Evolutionary conservation across 345 rosid genomes (phyloP), one percentile per base, ranked within the genome.

Genomic region (Angophora floribunda): DNA sequence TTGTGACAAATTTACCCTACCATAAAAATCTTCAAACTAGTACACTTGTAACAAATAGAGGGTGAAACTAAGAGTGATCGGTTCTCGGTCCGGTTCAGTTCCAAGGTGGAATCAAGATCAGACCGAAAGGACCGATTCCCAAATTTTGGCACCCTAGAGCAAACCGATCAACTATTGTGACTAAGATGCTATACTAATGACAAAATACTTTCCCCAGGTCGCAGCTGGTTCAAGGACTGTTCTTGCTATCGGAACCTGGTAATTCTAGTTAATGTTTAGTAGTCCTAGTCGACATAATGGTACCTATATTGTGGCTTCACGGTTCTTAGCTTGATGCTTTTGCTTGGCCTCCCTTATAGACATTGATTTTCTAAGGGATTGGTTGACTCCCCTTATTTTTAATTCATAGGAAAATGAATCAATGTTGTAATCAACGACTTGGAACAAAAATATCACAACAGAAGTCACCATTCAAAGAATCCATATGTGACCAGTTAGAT

Each of bases 191-290:
- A 51, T 50, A 86, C n/a, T 55, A 16, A 67, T 30, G 82, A 70
- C 52, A 80, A 24, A 24, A 59, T 87, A 51, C 52, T 87, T 89
- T 85, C 67, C 63, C 86, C 94, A 96, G 98, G 95, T 96, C 91
- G 92, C 91, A n/a, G 94, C 98, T 67, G 98, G 99, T 85, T 96
- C 99, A 78, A 95, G 93, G 91, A 97, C 99, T 28, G 99, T 97
- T 89, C 96, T 97, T 44, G 96, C 98, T 59, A 87, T 97, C 87
- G 99, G 99, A 61, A 61, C 99, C 98, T 24, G 99, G 99, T 96
- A 92, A 75, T 36, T 36, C 41, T 1, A 41, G 49, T 75, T 13
- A 75, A 44, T 75, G 19, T 75, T 36, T 19, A 19, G 14, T 5
- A 36, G 49, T 75, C 82, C 24, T 75, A 75, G 26, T 41, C 15